Evolutionary conservation across 768 basidiomycete species (phyloP).

Genomic region (Kwoniella europaea): DNA sequence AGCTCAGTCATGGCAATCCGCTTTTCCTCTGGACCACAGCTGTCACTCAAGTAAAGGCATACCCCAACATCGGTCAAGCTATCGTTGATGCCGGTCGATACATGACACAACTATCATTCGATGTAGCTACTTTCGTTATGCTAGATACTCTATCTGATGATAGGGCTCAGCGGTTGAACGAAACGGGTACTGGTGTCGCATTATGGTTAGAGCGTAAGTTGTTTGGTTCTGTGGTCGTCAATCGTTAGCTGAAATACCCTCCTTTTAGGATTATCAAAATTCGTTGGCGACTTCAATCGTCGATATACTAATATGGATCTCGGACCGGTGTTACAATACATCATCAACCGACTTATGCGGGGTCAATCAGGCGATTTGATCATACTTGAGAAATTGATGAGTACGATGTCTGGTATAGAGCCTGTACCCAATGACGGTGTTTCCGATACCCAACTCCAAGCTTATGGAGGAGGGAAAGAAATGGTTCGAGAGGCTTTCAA

Average conservation of each 20-base stretch:
- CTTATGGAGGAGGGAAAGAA: constrained; percentile 87
- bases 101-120: constrained; percentile 90
- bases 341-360: constrained; percentile 85
- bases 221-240: too few relatives aligned
- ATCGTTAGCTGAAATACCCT: constrained; percentile 18
- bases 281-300: constrained; percentile 88
- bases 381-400: constrained; percentile 88
- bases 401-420: constrained; percentile 93
- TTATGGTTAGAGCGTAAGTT: constrained; percentile 47
- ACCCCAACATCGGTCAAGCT: constrained; percentile 83
- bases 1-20: constrained; percentile 92
- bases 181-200: constrained; percentile 41
- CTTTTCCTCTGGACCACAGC: constrained; percentile 86
- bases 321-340: constrained; percentile 81
- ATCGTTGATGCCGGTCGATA: constrained; percentile 88
- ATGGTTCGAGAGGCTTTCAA: constrained; percentile 78
- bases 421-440: constrained; percentile 76
- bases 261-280: constrained; percentile 82
- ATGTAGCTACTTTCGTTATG: constrained; percentile 84
- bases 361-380: constrained; percentile 77
- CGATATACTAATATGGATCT: constrained; percentile 78
- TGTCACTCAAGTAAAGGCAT: constrained; percentile 92
- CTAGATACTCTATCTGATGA: constrained; percentile 81
- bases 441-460: constrained; percentile 82
- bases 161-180: constrained; percentile 34